Evolutionary conservation across 1,139 yeast genomes (phyloP), one percentile per base, ranked within the genome.

Genomic region (Lodderomyces oxycetoniae): DNA sequence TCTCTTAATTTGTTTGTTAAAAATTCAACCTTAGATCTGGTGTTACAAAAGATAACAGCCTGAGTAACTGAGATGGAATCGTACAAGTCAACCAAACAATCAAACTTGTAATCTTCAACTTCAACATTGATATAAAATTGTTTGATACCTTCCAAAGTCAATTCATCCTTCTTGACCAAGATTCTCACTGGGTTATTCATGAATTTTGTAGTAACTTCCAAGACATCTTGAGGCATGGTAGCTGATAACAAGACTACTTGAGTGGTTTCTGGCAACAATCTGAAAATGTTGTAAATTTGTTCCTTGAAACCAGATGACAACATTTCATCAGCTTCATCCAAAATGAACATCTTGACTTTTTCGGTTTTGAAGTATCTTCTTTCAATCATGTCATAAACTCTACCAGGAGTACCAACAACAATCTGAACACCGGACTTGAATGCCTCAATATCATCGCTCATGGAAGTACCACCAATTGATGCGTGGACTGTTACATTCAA

Each of bases 291-390:
- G 79, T 89, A 88, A 60, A 91, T 91, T 74, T 91, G 97, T 65
- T 86, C 94, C 74, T 85, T 86, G 83, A 91, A 91, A 54, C 98
- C 98, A 52, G 94, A 78, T 41, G 93, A 80, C 67, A 91, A 79
- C 91, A 91, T 82, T 75, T 89, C 96, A 77, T 91, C 98, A 61
- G 98, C 98, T 75, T 91, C 98, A 74, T 91, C 98, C 67, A 91
- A 78, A 63, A 91, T 85, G 73, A 91, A 84, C 96, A 91, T 89
- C 77, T 88, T 87, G 62, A 91, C 74, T 67, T 82, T 76, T 56
- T 85, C 83, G 53, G 96, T 87, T 67, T 77, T 82, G 71, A 91
- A 81, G 71, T 74, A 76, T 64, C 96, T 81, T 68, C 96, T 81
- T 68, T 86, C 88, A 62, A 91, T 91, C 95, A 91, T 89, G 67